These are phyloP conservation scores for Planoprotostelium fungivorum DNA, from an alignment of 78 protist species.

Conservation along the genomic window DNA sequence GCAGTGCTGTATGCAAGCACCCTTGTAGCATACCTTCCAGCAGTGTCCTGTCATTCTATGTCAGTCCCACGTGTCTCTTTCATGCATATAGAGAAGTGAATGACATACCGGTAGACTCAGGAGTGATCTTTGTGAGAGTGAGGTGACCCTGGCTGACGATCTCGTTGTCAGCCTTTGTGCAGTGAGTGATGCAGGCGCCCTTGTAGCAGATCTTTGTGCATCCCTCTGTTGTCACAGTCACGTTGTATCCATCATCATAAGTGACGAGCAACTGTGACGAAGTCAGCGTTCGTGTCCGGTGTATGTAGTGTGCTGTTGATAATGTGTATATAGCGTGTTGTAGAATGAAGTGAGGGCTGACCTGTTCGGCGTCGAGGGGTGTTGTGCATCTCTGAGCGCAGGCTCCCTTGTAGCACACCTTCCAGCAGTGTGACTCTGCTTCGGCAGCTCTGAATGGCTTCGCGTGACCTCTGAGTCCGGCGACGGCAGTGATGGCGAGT, in stretches of 20 bases:
- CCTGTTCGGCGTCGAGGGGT: too few species aligned
- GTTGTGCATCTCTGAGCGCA: not conserved
- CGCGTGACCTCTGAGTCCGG: too few species aligned
- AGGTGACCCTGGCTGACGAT: not conserved
- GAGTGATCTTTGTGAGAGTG: not conserved
- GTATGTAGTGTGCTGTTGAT: too few species aligned
- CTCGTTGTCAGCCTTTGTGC: not conserved
- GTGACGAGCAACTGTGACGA: not conserved
- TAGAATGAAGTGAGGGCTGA: too few species aligned
- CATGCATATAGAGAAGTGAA: not conserved
- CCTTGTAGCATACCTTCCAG: not conserved
- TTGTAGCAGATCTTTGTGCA: not conserved
- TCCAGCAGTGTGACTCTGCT: constrained; percentile 2
- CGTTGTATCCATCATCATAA: not conserved
- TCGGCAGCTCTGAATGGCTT: too few species aligned
- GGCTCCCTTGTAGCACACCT: not conserved
- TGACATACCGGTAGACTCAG: not conserved
- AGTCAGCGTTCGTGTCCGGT: too few species aligned
- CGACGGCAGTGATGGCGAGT: too few species aligned
- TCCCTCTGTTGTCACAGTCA: not conserved
- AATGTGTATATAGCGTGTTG: too few species aligned
- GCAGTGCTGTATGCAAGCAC: not conserved
- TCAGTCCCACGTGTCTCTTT: too few species aligned
- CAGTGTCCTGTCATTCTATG: too few species aligned
- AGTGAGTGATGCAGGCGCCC: not conserved